Base-by-base conservation (phyloP, 2,329 filamentous ascomycete species). In the Curvularia spicifera region DNA sequence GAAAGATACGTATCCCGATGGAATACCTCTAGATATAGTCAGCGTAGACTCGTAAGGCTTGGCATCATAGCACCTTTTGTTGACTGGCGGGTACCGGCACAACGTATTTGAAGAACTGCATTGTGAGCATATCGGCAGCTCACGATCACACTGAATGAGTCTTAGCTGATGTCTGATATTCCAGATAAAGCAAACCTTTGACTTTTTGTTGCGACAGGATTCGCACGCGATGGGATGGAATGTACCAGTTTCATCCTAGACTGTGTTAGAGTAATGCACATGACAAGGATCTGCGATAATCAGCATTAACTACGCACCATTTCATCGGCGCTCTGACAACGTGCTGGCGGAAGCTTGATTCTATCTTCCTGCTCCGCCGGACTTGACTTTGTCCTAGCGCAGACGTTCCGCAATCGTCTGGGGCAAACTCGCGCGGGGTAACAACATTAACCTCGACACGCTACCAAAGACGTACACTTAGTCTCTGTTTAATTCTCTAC, bases 141-240 rank as follows among this genome's bases (percentile, higher is more conserved):
- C 63, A 15, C 66, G 67, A 24, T 61, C 59, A 42, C 66, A 70
- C 67, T 68, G 7, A 46, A 43, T 20, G 9, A 1, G 28, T 13
- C 26, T 67, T 43, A 65, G 56, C 24, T 47, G 39, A 18, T 33
- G 28, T 33, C 12, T 43, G 15, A 20, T n/a, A 31, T 6, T 29
- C 35, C 20, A 18, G 9, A 8, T 10, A 13, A 39, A 22, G 35
- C 47, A 12, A 56, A 71, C 68, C 59, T 68, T 71, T 22, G 64
- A 67, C 50, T 71, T 71, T 51, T 70, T 71, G 51, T 63, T 67
- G 31, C 68, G 62, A 52, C 68, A 71, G 7, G 60, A 57, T 33
- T 71, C 67, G 50, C 68, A 71, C 4, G 68, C 64, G 28, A 71
- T 70, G 18, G 68, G 67, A 57, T 69, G 57, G 12, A 60, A 60